Percentiles rank a stretch among this genome's conserved stretches.
These are phyloP conservation scores for Diaporthe batatas DNA, from an alignment of 2,329 filamentous ascomycete species.

Conservation along the genomic window DNA sequence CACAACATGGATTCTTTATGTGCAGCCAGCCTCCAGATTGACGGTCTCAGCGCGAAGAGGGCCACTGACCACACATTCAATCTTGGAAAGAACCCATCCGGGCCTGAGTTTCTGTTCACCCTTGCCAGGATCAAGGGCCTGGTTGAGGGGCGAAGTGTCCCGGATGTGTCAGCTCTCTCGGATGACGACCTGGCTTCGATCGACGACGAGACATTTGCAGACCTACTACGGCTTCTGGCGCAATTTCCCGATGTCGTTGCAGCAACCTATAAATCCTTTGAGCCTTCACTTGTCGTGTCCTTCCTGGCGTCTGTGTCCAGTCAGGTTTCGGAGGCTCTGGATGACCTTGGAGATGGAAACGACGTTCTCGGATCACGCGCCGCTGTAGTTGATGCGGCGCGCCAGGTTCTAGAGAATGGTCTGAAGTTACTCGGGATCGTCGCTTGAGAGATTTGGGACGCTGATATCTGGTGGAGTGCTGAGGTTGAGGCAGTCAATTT, in stretches of 20 bases:
- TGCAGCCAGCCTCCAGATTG: conserved; percentile 79
- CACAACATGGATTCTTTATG: conserved; percentile 57
- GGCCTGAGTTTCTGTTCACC: conserved; percentile 80
- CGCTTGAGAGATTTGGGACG: not conserved
- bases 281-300: conserved; percentile 76
- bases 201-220: conserved; percentile 61
- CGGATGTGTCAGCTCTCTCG: conserved; percentile 33
- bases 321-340: conserved; percentile 42
- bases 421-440: conserved; percentile 69
- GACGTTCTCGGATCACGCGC: conserved; percentile 70
- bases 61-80: conserved; percentile 71
- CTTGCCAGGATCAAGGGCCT: conserved; percentile 68
- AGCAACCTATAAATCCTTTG: conserved; percentile 75
- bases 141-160: conserved; percentile 32
- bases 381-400: conserved; percentile 68
- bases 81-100: conserved; percentile 79
- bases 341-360: conserved; percentile 64
- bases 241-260: conserved; percentile 75
- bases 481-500: not conserved
- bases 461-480: no score
- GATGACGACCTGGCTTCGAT: conserved; percentile 44
- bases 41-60: conserved; percentile 76
- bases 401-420: conserved; percentile 73
- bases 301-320: conserved; percentile 49
- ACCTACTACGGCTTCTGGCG: conserved; percentile 72